phyloP scores from a whole-genome alignment of 139 green algal species.

The Tetradesmus obliquus region DNA sequence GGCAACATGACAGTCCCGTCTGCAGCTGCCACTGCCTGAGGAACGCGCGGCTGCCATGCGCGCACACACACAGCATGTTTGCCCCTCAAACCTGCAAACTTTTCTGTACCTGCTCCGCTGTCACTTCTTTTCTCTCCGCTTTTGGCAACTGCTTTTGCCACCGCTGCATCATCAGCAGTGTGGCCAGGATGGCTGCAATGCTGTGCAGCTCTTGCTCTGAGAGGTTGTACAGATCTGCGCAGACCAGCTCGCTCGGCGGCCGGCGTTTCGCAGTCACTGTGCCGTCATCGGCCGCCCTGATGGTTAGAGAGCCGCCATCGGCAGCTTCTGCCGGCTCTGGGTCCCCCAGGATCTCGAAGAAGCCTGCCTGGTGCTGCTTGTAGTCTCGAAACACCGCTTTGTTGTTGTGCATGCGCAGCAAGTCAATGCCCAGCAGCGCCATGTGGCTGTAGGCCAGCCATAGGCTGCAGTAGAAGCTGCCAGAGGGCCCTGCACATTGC shows the following conservation, averaged over 20 bases:
- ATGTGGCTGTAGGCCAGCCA: conserved; percentile 25
- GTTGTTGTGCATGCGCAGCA: conserved; percentile 23
- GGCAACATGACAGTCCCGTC: too few species aligned
- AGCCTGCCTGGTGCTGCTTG: background rate
- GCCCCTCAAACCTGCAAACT: background rate
- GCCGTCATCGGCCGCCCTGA: background rate
- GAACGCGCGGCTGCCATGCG: too few species aligned
- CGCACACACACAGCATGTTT: background rate
- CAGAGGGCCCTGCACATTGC: background rate
- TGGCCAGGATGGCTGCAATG: background rate
- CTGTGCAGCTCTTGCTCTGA: background rate
- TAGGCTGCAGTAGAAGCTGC: background rate
- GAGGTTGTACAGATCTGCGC: background rate
- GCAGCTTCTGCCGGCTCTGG: background rate
- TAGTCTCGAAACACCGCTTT: background rate
- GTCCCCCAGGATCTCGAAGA: background rate
- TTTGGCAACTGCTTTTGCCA: background rate
- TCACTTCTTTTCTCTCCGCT: background rate
- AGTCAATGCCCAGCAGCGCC: conserved; percentile 10
- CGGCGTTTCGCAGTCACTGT: background rate
- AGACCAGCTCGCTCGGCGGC: background rate
- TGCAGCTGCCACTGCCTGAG: too few species aligned
- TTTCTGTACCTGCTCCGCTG: background rate
- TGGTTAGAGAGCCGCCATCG: background rate
- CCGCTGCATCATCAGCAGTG: background rate